A percentile compares a stretch with the other conserved stretches of the same genome.
Conservation (phyloP, 1,284 basidiomycete species). For the Polyporus tsugae region DNA sequence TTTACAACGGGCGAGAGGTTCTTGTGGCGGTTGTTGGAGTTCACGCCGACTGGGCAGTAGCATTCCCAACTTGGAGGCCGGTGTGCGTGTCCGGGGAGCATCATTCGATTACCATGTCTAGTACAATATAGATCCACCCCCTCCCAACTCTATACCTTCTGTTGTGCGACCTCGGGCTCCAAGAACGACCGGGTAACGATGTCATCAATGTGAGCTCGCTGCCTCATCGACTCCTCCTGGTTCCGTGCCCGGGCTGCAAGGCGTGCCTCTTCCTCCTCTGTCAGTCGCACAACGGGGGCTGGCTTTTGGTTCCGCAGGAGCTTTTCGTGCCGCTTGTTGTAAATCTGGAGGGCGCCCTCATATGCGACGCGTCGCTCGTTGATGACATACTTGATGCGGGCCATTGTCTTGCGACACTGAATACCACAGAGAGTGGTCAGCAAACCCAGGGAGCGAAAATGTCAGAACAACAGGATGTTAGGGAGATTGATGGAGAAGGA, state of each 20-base stretch:
- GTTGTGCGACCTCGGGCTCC: conserved; percentile 24
- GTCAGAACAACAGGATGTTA: not conserved
- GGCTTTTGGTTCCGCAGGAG: conserved; percentile 23
- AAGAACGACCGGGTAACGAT: conserved; percentile 40
- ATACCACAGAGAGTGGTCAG: not conserved
- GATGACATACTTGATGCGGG: conserved; percentile 92
- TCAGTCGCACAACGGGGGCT: conserved; percentile 15
- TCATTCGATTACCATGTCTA: conserved; percentile 26
- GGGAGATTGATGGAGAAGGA: not conserved
- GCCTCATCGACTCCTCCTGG: conserved; percentile 31
- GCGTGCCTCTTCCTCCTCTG: conserved; percentile 31
- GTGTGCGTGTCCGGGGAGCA: conserved; percentile 5
- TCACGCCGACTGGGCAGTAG: not conserved
- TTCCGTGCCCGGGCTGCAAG: conserved; percentile 23
- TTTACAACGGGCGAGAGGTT: not conserved
- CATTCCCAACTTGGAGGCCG: not conserved
- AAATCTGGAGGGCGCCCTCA: conserved; percentile 64
- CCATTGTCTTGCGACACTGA: conserved; percentile 96
- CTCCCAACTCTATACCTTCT: conserved; percentile 13
- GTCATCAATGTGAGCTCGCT: conserved; percentile 34
- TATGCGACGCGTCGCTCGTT: conserved; percentile 92
- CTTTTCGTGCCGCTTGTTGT: conserved; percentile 42
- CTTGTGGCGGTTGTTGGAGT: not conserved
- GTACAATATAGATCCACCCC: conserved; percentile 14
- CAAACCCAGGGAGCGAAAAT: not conserved